Conservation (phyloP, 371 early-diverging fungal species). For the Phascolomyces articulosus region DNA sequence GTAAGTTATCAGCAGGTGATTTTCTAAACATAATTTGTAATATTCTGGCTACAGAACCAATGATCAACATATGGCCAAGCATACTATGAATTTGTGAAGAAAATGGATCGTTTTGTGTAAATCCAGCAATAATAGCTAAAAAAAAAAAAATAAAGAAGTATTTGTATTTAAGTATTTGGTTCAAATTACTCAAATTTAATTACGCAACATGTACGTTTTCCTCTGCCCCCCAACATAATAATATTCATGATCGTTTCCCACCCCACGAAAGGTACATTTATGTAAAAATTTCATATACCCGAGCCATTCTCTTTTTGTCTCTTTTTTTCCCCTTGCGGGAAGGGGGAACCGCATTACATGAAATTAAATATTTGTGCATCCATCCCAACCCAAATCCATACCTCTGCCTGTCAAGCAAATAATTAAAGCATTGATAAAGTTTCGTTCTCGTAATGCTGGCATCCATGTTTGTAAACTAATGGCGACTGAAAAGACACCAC, state of each 20-base stretch:
- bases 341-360: not conserved
- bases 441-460: slow-evolving; percentile 25
- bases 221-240: not conserved
- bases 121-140: slow-evolving; percentile 19
- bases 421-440: slow-evolving; percentile 27
- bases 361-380: too few relatives aligned
- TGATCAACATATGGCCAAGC: slow-evolving; percentile 41
- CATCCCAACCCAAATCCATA: not conserved
- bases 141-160: not conserved
- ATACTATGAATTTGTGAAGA: slow-evolving; percentile 30
- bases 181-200: not conserved
- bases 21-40: slow-evolving; percentile 45
- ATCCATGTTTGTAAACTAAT: slow-evolving; percentile 31
- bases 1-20: slow-evolving; percentile 42
- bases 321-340: too few relatives aligned
- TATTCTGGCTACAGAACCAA: slow-evolving; percentile 32
- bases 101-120: slow-evolving; percentile 30
- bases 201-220: not conserved
- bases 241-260: too few relatives aligned
- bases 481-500: slow-evolving; percentile 27
- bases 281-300: too few relatives aligned
- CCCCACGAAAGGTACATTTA: too few relatives aligned
- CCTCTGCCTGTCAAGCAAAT: slow-evolving; percentile 29
- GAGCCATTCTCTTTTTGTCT: too few relatives aligned
- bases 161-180: too few relatives aligned